Evolutionary conservation across 1,284 basidiomycete genomes (phyloP), one percentile per base, ranked within the genome.

Genomic region (Cerrena zonata): DNA sequence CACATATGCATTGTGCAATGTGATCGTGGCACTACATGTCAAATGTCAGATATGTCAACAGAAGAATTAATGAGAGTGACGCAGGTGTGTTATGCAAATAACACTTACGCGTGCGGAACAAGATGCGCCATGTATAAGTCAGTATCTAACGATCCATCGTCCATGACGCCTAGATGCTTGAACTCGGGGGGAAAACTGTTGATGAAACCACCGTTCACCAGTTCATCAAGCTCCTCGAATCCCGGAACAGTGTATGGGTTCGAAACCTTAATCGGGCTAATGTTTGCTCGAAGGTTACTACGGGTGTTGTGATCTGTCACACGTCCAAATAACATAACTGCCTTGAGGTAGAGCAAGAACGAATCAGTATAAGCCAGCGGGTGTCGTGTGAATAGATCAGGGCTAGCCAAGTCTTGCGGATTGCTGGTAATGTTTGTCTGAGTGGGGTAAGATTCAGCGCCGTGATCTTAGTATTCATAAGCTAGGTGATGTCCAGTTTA

Each of bases 111-210:
- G 63, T 90, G 84, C 24, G 89, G 88, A 47, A 89, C 77, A 40
- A 90, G 73, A 61, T 90, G 86, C 26, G 87, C 87, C 84, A 91
- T 81, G 62, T 87, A 90, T 51, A 91, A 68, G 65, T 91, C 89
- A 1, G 85, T 88, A 61, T 91, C 87, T 42, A 91, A 68, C 7
- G 70, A 71, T 34, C 75, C 74, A 47, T 75, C 67, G 53, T 85
- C 80, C 46, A 72, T 76, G 41, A 86, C 69, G 30, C 82, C 80
- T 66, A 73, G 56, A 77, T 85, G 61, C 67, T 77, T 84, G 68
- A 76, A 86, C 47, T 76, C 75, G 48, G 74, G 75, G 1, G 89
- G 88, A 45, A 91, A 69, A 56, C 74, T 85, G 50, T 79, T 75
- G 37, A 88, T 65, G 64, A 91, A 91, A 55, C 82, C 79, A 10